phyloP scores from a whole-genome alignment of 257 asterid genomes.

The Penstemon eatonii region DNA sequence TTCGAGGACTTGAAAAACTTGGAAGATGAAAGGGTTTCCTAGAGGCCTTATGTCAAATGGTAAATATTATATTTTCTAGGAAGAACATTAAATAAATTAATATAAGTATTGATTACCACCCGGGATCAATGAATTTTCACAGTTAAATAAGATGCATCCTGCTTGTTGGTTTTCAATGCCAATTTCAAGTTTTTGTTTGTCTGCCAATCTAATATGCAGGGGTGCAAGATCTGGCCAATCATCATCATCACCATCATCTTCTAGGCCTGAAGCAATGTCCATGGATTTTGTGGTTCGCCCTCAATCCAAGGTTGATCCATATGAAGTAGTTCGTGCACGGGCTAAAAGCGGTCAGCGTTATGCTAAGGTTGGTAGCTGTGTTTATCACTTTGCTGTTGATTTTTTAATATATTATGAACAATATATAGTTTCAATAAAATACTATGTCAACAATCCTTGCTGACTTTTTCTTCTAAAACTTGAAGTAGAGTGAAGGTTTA shows the following conservation, averaged over 20 bases:
- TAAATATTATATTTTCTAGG: slow-evolving; percentile 23
- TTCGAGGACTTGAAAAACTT: slow-evolving; percentile 65
- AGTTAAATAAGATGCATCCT: slow-evolving; percentile 7
- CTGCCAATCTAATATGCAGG: slow-evolving; percentile 40
- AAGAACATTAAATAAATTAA: neutral
- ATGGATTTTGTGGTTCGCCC: slow-evolving; percentile 72
- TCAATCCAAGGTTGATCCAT: slow-evolving; percentile 64
- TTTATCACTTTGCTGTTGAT: too few relatives aligned
- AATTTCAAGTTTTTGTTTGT: slow-evolving; percentile 11
- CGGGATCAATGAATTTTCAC: slow-evolving; percentile 30
- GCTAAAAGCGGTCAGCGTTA: slow-evolving; percentile 51
- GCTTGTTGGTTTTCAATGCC: neutral
- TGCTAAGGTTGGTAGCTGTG: slow-evolving; percentile 36
- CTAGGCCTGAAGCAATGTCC: slow-evolving; percentile 44
- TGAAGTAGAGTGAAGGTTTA: slow-evolving; percentile 60
- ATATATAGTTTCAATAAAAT: too few relatives aligned
- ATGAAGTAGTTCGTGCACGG: slow-evolving; percentile 49
- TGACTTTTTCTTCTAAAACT: too few relatives aligned
- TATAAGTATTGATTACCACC: neutral
- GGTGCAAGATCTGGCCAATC: slow-evolving; percentile 72
- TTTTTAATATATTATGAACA: too few relatives aligned
- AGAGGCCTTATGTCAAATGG: slow-evolving; percentile 57
- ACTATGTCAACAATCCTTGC: too few relatives aligned
- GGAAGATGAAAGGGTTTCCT: slow-evolving; percentile 53
- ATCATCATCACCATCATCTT: slow-evolving; percentile 53